A percentile compares a stretch with the other conserved stretches of the same genome.
phyloP scores from a whole-genome alignment of 257 asterid species.

The Plantago ovata region DNA sequence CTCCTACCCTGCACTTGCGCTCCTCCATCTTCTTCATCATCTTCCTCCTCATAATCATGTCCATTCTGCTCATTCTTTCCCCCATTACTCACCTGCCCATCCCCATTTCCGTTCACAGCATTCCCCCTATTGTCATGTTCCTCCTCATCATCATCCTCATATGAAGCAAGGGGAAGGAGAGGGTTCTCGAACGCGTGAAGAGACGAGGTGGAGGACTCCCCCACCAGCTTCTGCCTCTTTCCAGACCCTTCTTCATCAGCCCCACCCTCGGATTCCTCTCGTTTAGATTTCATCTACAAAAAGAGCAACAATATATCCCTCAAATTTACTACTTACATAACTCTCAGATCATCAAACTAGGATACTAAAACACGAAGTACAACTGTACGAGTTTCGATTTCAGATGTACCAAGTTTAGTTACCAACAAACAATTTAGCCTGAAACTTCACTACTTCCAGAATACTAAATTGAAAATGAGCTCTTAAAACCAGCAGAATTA shows the following conservation, averaged over 20 bases:
- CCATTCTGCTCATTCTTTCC: slow-evolving; percentile 28
- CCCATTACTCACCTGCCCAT: slow-evolving; percentile 17
- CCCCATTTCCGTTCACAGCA: slow-evolving; percentile 10
- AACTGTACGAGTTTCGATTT: too few species aligned
- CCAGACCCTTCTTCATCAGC: slow-evolving; percentile 33
- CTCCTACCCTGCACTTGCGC: slow-evolving; percentile 46
- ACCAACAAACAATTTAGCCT: too few species aligned
- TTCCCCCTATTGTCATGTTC: slow-evolving; percentile 32
- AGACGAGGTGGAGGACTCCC: slow-evolving; percentile 24
- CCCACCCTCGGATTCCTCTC: slow-evolving; percentile 42
- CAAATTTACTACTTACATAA: too few species aligned
- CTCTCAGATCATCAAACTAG: too few species aligned
- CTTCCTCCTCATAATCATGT: slow-evolving; percentile 26
- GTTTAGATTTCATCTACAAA: slow-evolving; percentile 36
- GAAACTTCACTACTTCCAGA: too few species aligned
- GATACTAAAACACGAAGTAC: too few species aligned
- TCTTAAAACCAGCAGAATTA: too few species aligned
- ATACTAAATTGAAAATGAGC: too few species aligned
- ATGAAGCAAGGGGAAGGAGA: slow-evolving; percentile 76
- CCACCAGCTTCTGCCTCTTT: slow-evolving; percentile 54
- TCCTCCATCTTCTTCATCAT: slow-evolving; percentile 22
- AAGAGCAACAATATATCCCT: background rate
- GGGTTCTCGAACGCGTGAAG: slow-evolving; percentile 55
- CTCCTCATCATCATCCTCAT: slow-evolving; percentile 74
- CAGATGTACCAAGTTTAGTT: too few species aligned